These are phyloP conservation scores for Solanum pinnatisectum DNA, from an alignment of 257 asterid genomes.

Conservation along the genomic window DNA sequence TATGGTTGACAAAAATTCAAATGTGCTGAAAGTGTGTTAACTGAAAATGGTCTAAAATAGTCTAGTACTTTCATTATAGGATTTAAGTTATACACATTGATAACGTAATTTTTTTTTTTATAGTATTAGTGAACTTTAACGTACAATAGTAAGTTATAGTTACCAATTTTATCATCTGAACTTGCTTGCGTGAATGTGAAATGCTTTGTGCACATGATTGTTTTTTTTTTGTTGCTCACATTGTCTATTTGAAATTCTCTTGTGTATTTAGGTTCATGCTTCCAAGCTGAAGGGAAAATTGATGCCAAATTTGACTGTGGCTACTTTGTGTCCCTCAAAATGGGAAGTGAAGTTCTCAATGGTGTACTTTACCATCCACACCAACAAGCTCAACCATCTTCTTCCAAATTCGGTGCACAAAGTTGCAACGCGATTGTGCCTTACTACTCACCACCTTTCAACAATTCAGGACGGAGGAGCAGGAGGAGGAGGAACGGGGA, in stretches of 20 bases:
- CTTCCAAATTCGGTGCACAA: neutral
- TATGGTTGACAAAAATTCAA: no score
- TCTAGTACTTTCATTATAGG: neutral
- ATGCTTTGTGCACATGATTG: neutral
- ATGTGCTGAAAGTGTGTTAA: no score
- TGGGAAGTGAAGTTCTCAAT: slow-evolving; percentile 45
- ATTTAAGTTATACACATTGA: no score
- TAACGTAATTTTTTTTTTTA: no score
- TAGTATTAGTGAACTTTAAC: neutral
- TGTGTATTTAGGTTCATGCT: slow-evolving; percentile 15
- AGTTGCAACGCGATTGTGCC: slow-evolving; percentile 32
- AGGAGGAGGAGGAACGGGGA: slow-evolving; percentile 31
- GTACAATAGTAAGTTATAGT: neutral
- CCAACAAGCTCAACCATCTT: neutral
- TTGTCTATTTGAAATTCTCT: neutral
- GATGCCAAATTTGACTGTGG: slow-evolving; percentile 76
- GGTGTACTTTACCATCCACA: slow-evolving; percentile 77
- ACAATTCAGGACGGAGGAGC: slow-evolving; percentile 11
- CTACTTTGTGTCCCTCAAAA: slow-evolving; percentile 50
- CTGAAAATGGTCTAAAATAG: no score
- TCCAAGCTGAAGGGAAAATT: slow-evolving; percentile 50
- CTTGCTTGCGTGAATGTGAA: neutral
- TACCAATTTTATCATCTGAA: neutral
- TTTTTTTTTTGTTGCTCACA: neutral
- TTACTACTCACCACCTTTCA: slow-evolving; percentile 7